A percentile compares a stretch with the other conserved stretches of the same genome.
Evolutionary conservation across 306 rosid species (phyloP).

Genomic region (Astragalus membranaceus): DNA sequence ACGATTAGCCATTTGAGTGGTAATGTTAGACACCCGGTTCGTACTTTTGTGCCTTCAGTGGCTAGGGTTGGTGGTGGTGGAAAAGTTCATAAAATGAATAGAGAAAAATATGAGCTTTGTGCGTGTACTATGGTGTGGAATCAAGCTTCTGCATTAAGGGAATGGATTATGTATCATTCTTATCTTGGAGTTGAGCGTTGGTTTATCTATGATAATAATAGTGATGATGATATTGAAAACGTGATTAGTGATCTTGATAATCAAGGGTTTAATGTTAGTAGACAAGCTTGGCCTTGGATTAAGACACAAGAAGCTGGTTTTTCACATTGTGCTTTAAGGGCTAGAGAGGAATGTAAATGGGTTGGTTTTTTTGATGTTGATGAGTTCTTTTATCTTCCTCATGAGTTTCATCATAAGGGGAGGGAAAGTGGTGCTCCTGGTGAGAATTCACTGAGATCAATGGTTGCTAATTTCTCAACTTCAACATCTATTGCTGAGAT

Average conservation of each 20-base stretch:
- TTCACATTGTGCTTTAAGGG: slow-evolving; percentile 82
- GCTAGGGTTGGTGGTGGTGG: slow-evolving; percentile 34
- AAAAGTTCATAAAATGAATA: neutral
- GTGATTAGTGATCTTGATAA: slow-evolving; percentile 50
- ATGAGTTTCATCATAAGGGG: slow-evolving; percentile 25
- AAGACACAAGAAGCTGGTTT: slow-evolving; percentile 97
- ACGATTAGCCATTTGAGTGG: slow-evolving; percentile 39
- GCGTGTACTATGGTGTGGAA: slow-evolving; percentile 96
- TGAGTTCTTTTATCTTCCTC: slow-evolving; percentile 78
- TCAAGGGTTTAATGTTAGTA: slow-evolving; percentile 57
- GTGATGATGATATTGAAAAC: slow-evolving; percentile 67
- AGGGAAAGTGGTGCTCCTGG: slow-evolving; percentile 37
- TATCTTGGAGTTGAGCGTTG: slow-evolving; percentile 93
- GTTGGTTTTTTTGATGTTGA: slow-evolving; percentile 94
- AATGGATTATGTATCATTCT: slow-evolving; percentile 89
- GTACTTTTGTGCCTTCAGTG: slow-evolving; percentile 50
- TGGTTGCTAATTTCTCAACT: slow-evolving; percentile 51
- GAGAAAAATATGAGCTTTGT: slow-evolving; percentile 60
- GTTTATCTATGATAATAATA: slow-evolving; percentile 93
- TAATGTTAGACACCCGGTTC: slow-evolving; percentile 25
- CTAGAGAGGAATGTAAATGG: slow-evolving; percentile 86
- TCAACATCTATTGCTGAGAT: slow-evolving; percentile 55
- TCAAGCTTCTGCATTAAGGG: slow-evolving; percentile 68
- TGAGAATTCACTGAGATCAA: slow-evolving; percentile 42
- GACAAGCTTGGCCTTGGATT: slow-evolving; percentile 88